These are phyloP conservation scores for Xylaria sp. DNA, from an alignment of 2,329 filamentous ascomycete genomes.

Conservation along the genomic window DNA sequence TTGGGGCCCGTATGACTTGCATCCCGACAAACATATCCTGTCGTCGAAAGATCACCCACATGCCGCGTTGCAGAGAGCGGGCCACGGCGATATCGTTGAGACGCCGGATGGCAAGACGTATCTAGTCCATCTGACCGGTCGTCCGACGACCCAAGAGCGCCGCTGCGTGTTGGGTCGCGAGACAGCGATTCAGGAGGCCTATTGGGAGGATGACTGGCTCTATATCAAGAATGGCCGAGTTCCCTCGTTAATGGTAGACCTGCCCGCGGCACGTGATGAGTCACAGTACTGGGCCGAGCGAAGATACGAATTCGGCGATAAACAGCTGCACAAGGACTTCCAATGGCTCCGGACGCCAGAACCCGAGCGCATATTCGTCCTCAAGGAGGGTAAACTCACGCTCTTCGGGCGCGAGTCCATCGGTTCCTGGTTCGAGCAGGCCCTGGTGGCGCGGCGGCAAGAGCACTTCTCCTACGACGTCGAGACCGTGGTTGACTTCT, in stretches of 20 bases:
- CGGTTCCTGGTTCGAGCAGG: conserved; percentile 65
- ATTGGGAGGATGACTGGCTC: conserved; percentile 68
- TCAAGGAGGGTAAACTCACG: conserved; percentile 48
- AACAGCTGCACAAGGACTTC: conserved; percentile 58
- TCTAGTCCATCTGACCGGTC: conserved; percentile 58
- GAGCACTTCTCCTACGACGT: conserved; percentile 66
- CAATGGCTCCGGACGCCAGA: conserved; percentile 65
- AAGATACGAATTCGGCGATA: conserved; percentile 53
- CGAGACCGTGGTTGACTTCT: conserved; percentile 60
- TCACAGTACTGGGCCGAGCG: conserved; percentile 55
- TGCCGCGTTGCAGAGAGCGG: conserved; percentile 57
- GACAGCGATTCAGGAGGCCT: conserved; percentile 63
- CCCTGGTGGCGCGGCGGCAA: conserved; percentile 60
- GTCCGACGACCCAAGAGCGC: conserved; percentile 57
- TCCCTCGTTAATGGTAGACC: conserved; percentile 58
- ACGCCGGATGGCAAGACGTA: conserved; percentile 59
- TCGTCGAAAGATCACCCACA: conserved; percentile 57
- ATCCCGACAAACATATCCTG: conserved; percentile 63
- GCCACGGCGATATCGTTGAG: conserved; percentile 61
- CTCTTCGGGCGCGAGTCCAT: conserved; percentile 58
- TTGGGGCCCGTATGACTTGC: conserved; percentile 67
- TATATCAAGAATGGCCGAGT: conserved; percentile 65
- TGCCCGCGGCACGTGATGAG: conserved; percentile 56
- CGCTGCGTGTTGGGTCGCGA: conserved; percentile 62
- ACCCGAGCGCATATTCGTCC: conserved; percentile 56